Percentiles rank a stretch among this genome's conserved stretches.
phyloP scores from a whole-genome alignment of 2,329 filamentous ascomycete species.

The Colletotrichum graminicola region DNA sequence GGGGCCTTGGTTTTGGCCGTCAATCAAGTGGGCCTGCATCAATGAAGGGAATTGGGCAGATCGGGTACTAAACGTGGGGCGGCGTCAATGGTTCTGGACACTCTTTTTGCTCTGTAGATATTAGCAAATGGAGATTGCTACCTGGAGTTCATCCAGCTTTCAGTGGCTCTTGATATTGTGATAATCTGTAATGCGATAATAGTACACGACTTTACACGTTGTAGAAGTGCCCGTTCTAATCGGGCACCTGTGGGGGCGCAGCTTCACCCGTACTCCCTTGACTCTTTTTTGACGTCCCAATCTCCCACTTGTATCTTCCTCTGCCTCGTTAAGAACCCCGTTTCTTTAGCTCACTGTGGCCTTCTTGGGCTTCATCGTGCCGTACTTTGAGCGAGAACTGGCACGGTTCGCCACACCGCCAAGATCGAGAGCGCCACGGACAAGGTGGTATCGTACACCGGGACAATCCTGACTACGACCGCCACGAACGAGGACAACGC shows the following conservation, averaged over 20 bases:
- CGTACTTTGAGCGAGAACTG: constrained; percentile 93
- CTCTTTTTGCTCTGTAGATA: constrained; percentile 38
- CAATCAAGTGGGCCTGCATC: constrained; percentile 32
- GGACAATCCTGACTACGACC: constrained; percentile 97
- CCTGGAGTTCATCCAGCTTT: constrained; percentile 21
- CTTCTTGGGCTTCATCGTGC: constrained; percentile 98
- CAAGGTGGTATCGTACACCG: constrained; percentile 95
- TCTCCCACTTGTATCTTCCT: neutral
- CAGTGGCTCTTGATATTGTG: neutral
- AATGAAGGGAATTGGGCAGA: constrained; percentile 32
- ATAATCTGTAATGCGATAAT: constrained; percentile 31
- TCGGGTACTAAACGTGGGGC: constrained; percentile 34
- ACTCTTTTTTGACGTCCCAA: neutral
- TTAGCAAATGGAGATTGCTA: constrained; percentile 26
- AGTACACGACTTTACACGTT: constrained; percentile 18
- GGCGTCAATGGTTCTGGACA: constrained; percentile 43
- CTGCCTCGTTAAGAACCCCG: neutral
- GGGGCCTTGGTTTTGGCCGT: constrained; percentile 37
- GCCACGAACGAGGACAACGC: constrained; percentile 94
- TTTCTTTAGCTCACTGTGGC: constrained; percentile 64
- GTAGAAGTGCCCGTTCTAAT: neutral
- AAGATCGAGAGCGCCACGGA: constrained; percentile 92
- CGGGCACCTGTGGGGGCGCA: neutral
- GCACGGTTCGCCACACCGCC: constrained; percentile 89
- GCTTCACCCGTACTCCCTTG: too few species aligned